These are phyloP conservation scores for Flaveria bidentis DNA, from an alignment of 129 eudicot genomes.

Conservation along the genomic window DNA sequence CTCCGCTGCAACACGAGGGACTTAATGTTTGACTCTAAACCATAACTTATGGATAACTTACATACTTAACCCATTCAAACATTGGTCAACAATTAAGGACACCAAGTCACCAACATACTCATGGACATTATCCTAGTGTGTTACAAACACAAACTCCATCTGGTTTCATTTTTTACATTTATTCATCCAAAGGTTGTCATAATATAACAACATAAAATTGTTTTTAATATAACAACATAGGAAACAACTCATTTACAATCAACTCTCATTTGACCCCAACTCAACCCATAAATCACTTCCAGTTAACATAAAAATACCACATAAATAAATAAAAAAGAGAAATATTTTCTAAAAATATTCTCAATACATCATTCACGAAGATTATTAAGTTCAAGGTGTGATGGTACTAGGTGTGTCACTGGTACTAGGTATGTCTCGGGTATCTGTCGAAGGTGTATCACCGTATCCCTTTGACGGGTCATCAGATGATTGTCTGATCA, in stretches of 20 bases:
- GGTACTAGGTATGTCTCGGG: conserved; percentile 51
- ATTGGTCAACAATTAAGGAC: too few relatives aligned
- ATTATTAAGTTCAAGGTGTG: not conserved
- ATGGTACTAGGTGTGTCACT: conserved; percentile 44
- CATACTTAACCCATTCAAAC: too few relatives aligned
- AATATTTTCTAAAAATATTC: too few relatives aligned
- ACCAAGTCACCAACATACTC: too few relatives aligned
- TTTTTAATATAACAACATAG: not conserved
- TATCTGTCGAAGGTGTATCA: conserved; percentile 51
- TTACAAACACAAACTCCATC: not conserved
- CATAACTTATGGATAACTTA: too few relatives aligned
- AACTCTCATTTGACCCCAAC: not conserved
- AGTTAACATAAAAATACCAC: too few relatives aligned
- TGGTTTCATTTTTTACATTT: too few relatives aligned
- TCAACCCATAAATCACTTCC: not conserved
- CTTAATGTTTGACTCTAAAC: too few relatives aligned
- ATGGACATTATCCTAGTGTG: not conserved
- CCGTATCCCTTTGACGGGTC: conserved; percentile 66
- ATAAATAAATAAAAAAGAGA: not conserved
- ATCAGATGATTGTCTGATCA: conserved; percentile 53
- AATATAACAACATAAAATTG: not conserved
- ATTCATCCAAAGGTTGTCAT: too few relatives aligned
- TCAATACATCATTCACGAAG: not conserved
- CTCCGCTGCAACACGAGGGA: too few relatives aligned
- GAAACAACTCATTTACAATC: not conserved